A percentile compares a stretch with the other conserved stretches of the same genome.
Evolutionary conservation across 2,329 filamentous ascomycete species (phyloP).

Genomic region (Nigrospora sphaerica): DNA sequence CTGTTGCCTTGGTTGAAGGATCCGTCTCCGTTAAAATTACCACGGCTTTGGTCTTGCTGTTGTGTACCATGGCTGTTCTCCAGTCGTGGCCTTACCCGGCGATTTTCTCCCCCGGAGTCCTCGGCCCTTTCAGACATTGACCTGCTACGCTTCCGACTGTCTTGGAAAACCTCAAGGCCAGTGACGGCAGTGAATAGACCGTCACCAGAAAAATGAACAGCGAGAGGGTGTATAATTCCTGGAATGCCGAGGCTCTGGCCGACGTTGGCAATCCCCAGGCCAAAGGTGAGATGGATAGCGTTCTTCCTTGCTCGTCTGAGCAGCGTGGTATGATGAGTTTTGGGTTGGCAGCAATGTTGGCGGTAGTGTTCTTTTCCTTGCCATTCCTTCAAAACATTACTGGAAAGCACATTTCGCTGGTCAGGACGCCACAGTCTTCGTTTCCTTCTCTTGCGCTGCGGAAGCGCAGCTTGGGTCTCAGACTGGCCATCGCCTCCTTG

Average conservation of each 20-base stretch:
- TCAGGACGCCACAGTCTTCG: constrained; percentile 16
- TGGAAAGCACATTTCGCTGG: constrained; percentile 25
- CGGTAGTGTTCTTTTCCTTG: constrained; percentile 28
- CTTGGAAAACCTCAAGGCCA: constrained; percentile 21
- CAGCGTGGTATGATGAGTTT: constrained; percentile 18
- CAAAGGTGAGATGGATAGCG: constrained; percentile 31
- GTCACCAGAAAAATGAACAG: constrained; percentile 37
- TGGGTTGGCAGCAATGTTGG: constrained; percentile 35
- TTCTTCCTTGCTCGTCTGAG: constrained; percentile 34
- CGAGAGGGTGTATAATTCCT: constrained; percentile 34
- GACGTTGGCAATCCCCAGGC: constrained; percentile 28
- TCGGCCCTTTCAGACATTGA: constrained; percentile 36
- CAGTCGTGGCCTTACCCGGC: constrained; percentile 30
- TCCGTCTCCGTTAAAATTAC: constrained; percentile 16
- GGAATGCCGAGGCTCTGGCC: constrained; percentile 22
- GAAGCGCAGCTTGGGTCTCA: constrained; percentile 3
- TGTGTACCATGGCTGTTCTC: constrained; percentile 10
- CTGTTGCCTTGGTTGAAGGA: constrained; percentile 10
- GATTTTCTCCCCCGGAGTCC: constrained; percentile 23
- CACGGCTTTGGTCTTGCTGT: constrained; percentile 11
- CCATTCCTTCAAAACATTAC: constrained; percentile 32
- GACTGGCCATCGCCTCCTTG: background rate
- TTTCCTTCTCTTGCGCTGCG: constrained; percentile 15
- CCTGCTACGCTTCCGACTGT: constrained; percentile 27
- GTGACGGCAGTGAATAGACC: constrained; percentile 29